Base-by-base conservation (phyloP, 352 stramenopile species). In the Globisporangium cystogenes region DNA sequence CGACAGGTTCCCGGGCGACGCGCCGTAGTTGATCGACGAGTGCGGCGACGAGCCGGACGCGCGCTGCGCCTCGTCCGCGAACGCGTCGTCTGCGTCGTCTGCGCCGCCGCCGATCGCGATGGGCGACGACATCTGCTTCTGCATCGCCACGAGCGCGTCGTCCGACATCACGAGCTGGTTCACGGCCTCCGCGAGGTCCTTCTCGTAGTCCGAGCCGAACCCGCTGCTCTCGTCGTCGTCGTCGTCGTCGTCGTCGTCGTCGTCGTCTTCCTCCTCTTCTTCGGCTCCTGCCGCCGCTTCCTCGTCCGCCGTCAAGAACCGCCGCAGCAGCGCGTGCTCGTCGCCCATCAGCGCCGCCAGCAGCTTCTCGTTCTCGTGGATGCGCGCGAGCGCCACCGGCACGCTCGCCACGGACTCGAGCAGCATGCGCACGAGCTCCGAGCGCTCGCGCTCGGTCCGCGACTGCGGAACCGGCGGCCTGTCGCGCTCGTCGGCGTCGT, bases 401-500 rank as follows among this genome's bases (percentile, higher is more conserved):
- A 90, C 80, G 52, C 72, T 88, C 42, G 76, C 68, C 45, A 90
- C 84, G 26, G 80, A 86, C 65, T 87, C 76, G 10, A 88, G 65
- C 24, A 90, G 82, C 76, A 88, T 84, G 27, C 74, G 65, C 60
- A 90, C 65, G 43, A 90, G 61, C 60, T 88, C 76, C 2, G 72
- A 76, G 7, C 71, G 69, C 58, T 90, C 76, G n/a, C 58, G 49
- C 41, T 86, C 76, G 42, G 84, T 87, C 7, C 20, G 47, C 29
- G 15, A 16, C 44, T 21, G 27, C 27, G 44, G 15, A 16, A 8
- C 14, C 21, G 15, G 10, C 35, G 15, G 44, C 41, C 26, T 23
- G 26, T 45, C 57, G 16, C 50, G 16, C 10, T n/a, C 10, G 29
- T 21, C 43, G 18, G 18, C 29, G 18, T 43, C 24, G n/a, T 42